Percentiles rank a stretch among this genome's conserved stretches.
These are phyloP conservation scores for Puccinia brachypodii DNA, from an alignment of 1,284 basidiomycete genomes.

Conservation along the genomic window DNA sequence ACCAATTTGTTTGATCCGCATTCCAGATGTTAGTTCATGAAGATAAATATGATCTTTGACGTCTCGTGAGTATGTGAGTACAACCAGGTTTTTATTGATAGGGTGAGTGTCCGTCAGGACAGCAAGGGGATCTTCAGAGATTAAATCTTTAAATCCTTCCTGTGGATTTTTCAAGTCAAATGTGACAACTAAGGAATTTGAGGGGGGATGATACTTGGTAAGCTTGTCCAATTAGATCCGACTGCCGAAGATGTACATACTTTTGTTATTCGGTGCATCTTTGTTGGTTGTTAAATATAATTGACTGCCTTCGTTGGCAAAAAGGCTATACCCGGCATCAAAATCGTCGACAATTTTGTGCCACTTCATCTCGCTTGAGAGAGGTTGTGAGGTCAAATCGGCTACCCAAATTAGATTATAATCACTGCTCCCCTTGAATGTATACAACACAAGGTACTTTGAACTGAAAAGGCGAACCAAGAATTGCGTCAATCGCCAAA, in stretches of 20 bases:
- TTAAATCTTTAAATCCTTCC: conserved; percentile 64
- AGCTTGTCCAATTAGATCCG: too few species aligned
- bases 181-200: conserved; percentile 64
- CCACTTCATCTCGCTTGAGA: conserved; percentile 69
- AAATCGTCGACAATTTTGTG: conserved; percentile 68
- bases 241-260: not conserved
- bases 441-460: conserved; percentile 65
- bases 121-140: conserved; percentile 68
- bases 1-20: conserved; percentile 65
- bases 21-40: conserved; percentile 65
- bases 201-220: too few species aligned
- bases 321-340: conserved; percentile 62
- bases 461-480: conserved; percentile 49
- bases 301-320: conserved; percentile 51
- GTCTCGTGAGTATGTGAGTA: conserved; percentile 72
- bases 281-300: conserved; percentile 49
- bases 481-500: not conserved
- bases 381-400: conserved; percentile 65
- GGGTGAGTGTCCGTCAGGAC: conserved; percentile 65
- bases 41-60: conserved; percentile 80
- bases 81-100: conserved; percentile 66
- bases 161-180: conserved; percentile 65
- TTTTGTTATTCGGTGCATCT: conserved; percentile 44
- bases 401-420: conserved; percentile 75
- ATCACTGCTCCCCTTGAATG: conserved; percentile 65